phyloP scores from a whole-genome alignment of 2,329 filamentous ascomycete genomes.

The Arachnopeziza araneosa region DNA sequence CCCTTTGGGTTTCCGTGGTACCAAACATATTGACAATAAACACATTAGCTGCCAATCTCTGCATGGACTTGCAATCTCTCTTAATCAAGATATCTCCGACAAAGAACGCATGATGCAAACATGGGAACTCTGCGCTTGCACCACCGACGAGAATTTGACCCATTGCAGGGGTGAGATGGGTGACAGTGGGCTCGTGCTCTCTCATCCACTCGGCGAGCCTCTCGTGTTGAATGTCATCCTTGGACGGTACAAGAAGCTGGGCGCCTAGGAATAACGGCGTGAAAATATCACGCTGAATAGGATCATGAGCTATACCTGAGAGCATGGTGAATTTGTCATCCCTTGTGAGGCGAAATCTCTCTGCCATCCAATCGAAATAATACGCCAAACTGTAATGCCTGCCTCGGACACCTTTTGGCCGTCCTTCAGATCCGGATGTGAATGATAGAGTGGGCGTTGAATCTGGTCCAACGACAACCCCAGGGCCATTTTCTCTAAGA shows the following conservation, averaged over 20 bases:
- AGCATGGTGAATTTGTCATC: constrained; percentile 77
- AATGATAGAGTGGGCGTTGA: constrained; percentile 71
- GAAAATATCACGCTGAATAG: constrained; percentile 72
- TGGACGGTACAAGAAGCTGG: constrained; percentile 69
- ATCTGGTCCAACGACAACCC: constrained; percentile 80
- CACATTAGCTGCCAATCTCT: constrained; percentile 67
- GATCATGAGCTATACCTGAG: constrained; percentile 76
- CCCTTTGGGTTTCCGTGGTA: constrained; percentile 77
- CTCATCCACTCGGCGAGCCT: constrained; percentile 84
- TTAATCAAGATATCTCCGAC: constrained; percentile 88
- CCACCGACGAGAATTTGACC: constrained; percentile 89
- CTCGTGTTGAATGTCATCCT: constrained; percentile 83
- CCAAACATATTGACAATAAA: constrained; percentile 83
- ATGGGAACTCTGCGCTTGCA: constrained; percentile 69
- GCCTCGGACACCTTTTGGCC: constrained; percentile 81
- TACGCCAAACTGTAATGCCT: constrained; percentile 80
- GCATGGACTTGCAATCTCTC: constrained; percentile 72
- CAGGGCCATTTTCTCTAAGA: constrained; percentile 53
- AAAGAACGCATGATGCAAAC: constrained; percentile 76
- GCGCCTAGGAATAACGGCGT: constrained; percentile 85
- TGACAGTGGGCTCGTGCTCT: constrained; percentile 67
- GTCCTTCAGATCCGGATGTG: constrained; percentile 69
- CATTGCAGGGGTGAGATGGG: constrained; percentile 93
- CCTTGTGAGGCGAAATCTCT: constrained; percentile 68
- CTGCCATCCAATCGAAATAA: constrained; percentile 92